Conservation (phyloP, 139 green algal species). For the Desmodesmus armatus region DNA sequence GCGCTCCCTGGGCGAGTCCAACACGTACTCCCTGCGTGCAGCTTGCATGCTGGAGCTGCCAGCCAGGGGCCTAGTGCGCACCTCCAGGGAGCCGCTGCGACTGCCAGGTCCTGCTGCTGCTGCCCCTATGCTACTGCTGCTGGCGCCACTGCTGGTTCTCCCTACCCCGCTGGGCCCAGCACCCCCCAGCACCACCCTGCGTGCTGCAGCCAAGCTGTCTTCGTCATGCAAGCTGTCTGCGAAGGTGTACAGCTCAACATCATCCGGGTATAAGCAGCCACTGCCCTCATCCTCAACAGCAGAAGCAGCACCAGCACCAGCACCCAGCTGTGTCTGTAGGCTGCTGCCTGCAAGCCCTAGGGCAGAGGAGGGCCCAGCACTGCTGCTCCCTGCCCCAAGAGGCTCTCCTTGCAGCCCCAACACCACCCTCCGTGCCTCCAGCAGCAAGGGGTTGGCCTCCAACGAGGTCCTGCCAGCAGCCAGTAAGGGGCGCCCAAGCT, state of each 20-base stretch:
- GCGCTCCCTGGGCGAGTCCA: not conserved
- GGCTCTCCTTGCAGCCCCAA: too few relatives aligned
- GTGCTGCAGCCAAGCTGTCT: not conserved
- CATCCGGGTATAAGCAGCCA: not conserved
- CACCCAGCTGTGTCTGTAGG: too few relatives aligned
- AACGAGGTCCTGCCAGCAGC: too few relatives aligned
- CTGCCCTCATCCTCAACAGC: too few relatives aligned
- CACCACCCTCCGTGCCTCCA: not conserved
- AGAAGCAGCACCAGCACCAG: too few relatives aligned
- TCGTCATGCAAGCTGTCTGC: not conserved
- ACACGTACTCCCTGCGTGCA: not conserved
- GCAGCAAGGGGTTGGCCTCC: too few relatives aligned
- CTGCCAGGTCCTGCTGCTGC: constrained; percentile 2
- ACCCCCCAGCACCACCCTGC: constrained; percentile 24
- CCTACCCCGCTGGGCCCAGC: constrained; percentile 19
- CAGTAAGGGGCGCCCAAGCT: too few relatives aligned
- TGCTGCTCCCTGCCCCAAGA: too few relatives aligned
- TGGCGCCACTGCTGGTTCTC: not conserved
- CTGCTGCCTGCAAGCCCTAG: too few relatives aligned
- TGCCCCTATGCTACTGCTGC: not conserved
- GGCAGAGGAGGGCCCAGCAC: too few relatives aligned
- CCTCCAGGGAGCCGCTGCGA: not conserved
- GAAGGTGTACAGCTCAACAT: too few relatives aligned
- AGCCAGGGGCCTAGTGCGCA: not conserved
- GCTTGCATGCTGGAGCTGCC: not conserved